Base-by-base conservation (phyloP, 352 stramenopile species). In the Thraustotheca clavata region DNA sequence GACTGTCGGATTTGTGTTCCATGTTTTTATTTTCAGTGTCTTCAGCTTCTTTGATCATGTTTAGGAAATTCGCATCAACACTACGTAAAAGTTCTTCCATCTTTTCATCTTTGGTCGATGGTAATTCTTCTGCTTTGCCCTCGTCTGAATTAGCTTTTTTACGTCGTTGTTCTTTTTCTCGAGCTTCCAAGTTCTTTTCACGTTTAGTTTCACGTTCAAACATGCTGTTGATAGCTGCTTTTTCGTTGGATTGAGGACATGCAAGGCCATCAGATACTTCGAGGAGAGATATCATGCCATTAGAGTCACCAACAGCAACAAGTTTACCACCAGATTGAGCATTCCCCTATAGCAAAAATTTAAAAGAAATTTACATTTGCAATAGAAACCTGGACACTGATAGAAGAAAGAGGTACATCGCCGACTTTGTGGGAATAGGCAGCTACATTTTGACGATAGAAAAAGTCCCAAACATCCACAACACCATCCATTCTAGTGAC, bases 391-490 rank as follows among this genome's bases (percentile, higher is more conserved):
- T 98, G 93, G 57, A 98, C 86, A 47, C 84, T 90, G 52, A 99
- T 96, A 49, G 86, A 81, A 32, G 87, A 98, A 20, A 98, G 82
- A 43, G 86, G 75, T 20, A 85, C 77, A 59, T 98, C 89, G 33
- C 93, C 86, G 38, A 99, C 92, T 73, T 99, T 99, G 78, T 99
- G 95, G 40, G 84, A 97, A 74, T 98, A 99, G 20, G 92, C 95
- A 48, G 98, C 87, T 69, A 98, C 95, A 73, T 97, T 98, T 71
- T 99, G 95, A 5, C 89, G 89, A 70, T 98, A 97, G 71, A 97
- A 98, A 66, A 98, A 98, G 72, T 99, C 95, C 95, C 95, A 99
- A 39, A 98, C 87, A 73, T 98, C 94, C 46, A 98, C 82, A n/a
- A 98, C 91, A 55, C 95, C 95, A 71, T 98, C 95, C 86, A 96